phyloP scores from a whole-genome alignment of 2,329 filamentous ascomycete species.

The Fusarium papillatum region DNA sequence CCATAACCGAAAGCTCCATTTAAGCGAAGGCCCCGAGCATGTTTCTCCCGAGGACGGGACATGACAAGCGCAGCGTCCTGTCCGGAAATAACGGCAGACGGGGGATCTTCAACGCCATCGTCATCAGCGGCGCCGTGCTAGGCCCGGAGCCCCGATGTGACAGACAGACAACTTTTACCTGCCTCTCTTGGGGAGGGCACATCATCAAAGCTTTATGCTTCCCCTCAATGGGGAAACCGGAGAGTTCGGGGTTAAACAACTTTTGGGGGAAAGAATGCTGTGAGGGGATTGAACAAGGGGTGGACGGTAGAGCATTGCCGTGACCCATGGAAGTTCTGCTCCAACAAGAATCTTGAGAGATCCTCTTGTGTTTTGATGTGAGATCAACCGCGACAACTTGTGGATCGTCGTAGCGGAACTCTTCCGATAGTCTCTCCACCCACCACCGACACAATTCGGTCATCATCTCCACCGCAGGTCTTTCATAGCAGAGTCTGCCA shows the following conservation, averaged over 20 bases:
- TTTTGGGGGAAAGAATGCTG: conserved; percentile 7
- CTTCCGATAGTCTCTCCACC: conserved; percentile 31
- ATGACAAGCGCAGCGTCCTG: neutral
- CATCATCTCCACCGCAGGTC: conserved; percentile 21
- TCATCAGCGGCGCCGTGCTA: conserved; percentile 19
- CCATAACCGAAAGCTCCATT: conserved; percentile 35
- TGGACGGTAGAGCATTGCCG: conserved; percentile 24
- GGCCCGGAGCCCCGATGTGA: conserved; percentile 7
- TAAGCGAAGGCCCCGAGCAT: conserved; percentile 32
- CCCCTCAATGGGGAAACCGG: conserved; percentile 28
- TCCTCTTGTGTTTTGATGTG: conserved; percentile 6
- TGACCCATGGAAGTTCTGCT: conserved; percentile 14
- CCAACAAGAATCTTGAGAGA: conserved; percentile 24
- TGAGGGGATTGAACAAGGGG: conserved; percentile 31
- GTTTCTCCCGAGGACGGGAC: neutral
- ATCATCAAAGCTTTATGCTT: conserved; percentile 32
- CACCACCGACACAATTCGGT: conserved; percentile 21
- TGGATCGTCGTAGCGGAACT: conserved; percentile 20
- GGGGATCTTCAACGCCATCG: conserved; percentile 12
- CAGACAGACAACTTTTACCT: conserved; percentile 2
- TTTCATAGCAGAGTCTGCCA: neutral
- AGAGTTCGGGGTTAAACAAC: neutral
- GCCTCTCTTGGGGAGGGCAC: neutral
- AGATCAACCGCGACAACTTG: conserved; percentile 8
- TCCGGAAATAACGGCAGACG: conserved; percentile 35